These are phyloP conservation scores for Talaromyces marneffei DNA, from an alignment of 2,329 filamentous ascomycete genomes.

Conservation along the genomic window DNA sequence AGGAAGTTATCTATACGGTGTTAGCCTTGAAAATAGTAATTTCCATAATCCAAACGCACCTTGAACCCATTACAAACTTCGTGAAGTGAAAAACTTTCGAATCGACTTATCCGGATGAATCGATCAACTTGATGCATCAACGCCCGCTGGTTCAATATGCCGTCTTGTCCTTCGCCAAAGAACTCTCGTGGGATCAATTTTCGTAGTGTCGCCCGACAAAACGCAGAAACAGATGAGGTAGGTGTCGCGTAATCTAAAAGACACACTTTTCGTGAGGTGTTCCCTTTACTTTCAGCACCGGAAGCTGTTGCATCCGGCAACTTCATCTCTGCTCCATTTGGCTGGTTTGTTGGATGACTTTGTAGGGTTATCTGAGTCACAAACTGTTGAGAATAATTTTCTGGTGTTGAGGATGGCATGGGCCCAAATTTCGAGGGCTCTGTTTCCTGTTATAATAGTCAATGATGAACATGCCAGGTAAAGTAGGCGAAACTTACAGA, in stretches of 20 bases:
- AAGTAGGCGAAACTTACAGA: slow-evolving; percentile 28
- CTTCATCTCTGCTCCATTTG: neutral
- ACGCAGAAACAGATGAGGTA: slow-evolving; percentile 67
- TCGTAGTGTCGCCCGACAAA: slow-evolving; percentile 70
- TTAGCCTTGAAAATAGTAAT: neutral
- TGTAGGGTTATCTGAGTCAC: slow-evolving; percentile 11
- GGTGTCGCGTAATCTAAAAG: slow-evolving; percentile 66
- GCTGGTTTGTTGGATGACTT: slow-evolving; percentile 11
- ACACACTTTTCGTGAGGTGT: slow-evolving; percentile 24
- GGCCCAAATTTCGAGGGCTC: slow-evolving; percentile 1
- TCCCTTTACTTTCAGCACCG: slow-evolving; percentile 8
- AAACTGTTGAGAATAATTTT: slow-evolving; percentile 1
- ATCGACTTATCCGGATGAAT: slow-evolving; percentile 72
- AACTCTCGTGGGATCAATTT: slow-evolving; percentile 69
- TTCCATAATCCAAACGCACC: slow-evolving; percentile 39
- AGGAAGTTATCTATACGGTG: slow-evolving; percentile 53
- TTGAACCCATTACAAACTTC: slow-evolving; percentile 70
- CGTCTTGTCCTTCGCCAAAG: slow-evolving; percentile 58
- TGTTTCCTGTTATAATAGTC: slow-evolving; percentile 13
- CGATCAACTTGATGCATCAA: slow-evolving; percentile 66
- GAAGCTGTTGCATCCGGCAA: neutral
- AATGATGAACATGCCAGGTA: neutral
- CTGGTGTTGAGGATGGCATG: neutral
- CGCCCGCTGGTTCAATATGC: slow-evolving; percentile 53
- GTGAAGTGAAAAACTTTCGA: slow-evolving; percentile 74